Base-by-base conservation (phyloP, 805 yeast genomes). In the Debaryomyces hansenii region DNA sequence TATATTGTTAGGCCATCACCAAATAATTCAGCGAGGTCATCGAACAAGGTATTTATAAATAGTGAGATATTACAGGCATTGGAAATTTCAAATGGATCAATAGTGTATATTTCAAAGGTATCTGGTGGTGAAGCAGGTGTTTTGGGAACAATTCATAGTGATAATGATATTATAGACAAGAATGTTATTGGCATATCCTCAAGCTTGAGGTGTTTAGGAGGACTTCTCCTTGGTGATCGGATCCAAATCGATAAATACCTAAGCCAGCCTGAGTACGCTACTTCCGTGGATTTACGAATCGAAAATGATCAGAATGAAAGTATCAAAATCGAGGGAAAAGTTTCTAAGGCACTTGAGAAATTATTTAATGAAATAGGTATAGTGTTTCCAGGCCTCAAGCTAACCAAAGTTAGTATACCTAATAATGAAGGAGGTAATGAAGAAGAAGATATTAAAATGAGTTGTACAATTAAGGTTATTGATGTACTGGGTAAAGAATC, bases 281-380 rank as follows among this genome's bases (percentile, higher is more conserved):
- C 29, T 39, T 12, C 47, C 52, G 4, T 36, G 40, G 62, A 2
- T 70, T 65, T 39, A 15, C 4, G 16, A 9, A 18, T 44, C 9
- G 18, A 27, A 8, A 20, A 21, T 10, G 45, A 51, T 5, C 44
- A 37, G 6, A 45, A 44, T 7, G 38, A 29, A 5, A 35, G 28
- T 16, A 16, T 50, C 7, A 10, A 31, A 3, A 6, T 44, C 9
- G 50, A 47, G 18, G 46, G 52, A 32, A 51, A 32, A 41, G 16
- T 34, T 1, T 51, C 64, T 2, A 62, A 63, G 40, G 65, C 70
- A 35, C 42, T 63, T 20, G 77, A 69, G 41, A 74, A 76, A 34
- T 49, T 72, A 0, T 51, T 84, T 8, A 66, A 72, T 40, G 84
- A 83, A 20, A 67, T 77, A 27, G 90, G 91, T 0, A 58, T 87